Base-by-base conservation (phyloP, 305 asterid genomes). In the Solanum hybrid region DNA sequence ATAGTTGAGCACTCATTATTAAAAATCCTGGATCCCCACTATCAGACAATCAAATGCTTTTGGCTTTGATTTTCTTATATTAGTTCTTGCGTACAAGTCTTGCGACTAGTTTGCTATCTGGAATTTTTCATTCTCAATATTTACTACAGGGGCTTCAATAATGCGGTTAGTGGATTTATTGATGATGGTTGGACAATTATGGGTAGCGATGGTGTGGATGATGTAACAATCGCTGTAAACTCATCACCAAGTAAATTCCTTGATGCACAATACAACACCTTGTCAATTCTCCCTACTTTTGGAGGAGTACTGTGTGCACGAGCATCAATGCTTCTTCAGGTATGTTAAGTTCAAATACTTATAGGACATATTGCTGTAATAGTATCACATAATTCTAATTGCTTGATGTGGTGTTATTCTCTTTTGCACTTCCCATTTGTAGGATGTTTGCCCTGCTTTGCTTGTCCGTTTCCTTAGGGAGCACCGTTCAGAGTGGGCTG, bases 321-420 rank as follows among this genome's bases (percentile, higher is more conserved):
- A 45, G 98, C 99, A 72, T 96, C 99, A 11, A 98, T 98, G 99
- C 99, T 98, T 93, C 97, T 98, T 88, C 98, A 98, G 97, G 99
- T 95, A 78, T 72, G 90, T 78, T 88, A 40, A n/a, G 31, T 78
- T 78, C 17, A 13, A 78, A 27, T 36, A 78, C 56, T 36, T 78
- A 12, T 22, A 10, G 19, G 56, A n/a, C 85, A 10, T 22, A 78
- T 36, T 78, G 19, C 31, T 78, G 85, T 78, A 78, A 78, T 64
- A 19, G 32, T 15, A 10, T 10, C 79, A 24, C 11, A 32, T 69
- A 36, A 36, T 66, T 66, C 71, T 27, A 15, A 71, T 32, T 40
- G 56, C 51, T 78, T 27, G 56, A 78, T 73, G 26, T 82, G 45
- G 12, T 24, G 5, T 7, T 66, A 42, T 36, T 75, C 27, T 87